Evolutionary conservation across 2,329 filamentous ascomycete genomes (phyloP), one percentile per base, ranked within the genome.

Genomic region (Aspergillus sp.): DNA sequence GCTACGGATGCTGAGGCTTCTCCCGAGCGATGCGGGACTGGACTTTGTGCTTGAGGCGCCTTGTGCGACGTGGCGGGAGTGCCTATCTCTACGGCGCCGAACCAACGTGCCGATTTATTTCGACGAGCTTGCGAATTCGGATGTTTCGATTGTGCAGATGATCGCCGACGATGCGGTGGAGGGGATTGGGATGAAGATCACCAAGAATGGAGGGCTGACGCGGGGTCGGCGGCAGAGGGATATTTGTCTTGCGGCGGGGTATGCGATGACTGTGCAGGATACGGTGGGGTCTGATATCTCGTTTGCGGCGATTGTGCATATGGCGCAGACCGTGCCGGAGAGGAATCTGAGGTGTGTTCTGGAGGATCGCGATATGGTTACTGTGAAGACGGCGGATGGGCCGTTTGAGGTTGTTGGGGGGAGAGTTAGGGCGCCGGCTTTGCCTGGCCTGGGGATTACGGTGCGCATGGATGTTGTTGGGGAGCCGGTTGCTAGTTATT

Each of bases 11-110:
- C 45, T 69, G 12, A 54, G 62, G n/a, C 49, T 68, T n/a, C 46
- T 68, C 5, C 67, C 63, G 13, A 30, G 27, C 11, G 27, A 30
- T 30, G 22, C 41, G 1, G 65, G 56, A 0, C 51, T 68, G 12
- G 67, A 69, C 42, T 68, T 66, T 41, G 57, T 66, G 4, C 48
- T 68, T 9, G 65, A 69, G 56, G 65, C 64, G 24, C 65, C 66
- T 1, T 69, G 66, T 51, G 49, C 61, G 1, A 68, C 66, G 9
- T 66, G 54, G 59, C 51, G 65, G 7, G 66, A 68, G 44, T 55
- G 59, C 33, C 2, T 66, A 4, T 66, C 65, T n/a, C 58, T 68
- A 5, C 58, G 67, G 9, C 59, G 60, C 2, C 27, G 62, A 33
- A 66, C 65, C 0, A 45, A 66, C 42, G 39, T 69, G 12, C 67